Evolutionary conservation across 352 stramenopile genomes (phyloP), one percentile per base, ranked within the genome.

Genomic region (Pythium periplocum): DNA sequence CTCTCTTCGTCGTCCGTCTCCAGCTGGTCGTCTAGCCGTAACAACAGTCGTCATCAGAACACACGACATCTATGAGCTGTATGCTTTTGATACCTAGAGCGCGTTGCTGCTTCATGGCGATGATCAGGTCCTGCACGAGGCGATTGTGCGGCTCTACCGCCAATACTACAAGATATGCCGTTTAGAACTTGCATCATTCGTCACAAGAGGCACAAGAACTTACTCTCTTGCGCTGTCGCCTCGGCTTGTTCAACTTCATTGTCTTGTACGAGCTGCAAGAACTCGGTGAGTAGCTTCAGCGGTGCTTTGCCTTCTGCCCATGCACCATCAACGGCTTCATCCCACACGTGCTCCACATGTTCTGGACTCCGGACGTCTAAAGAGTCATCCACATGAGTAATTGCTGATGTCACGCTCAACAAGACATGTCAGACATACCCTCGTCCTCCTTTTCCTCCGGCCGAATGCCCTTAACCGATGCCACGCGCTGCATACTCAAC

Each of bases 251-350:
- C 65, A 11, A 77, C 59, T 46, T 93, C 61, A 41, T 69, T 57
- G 37, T 87, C 80, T 44, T 91, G 69, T 8, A 79, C 59, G 53
- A 77, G 67, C 59, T 68, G 67, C 37, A 87, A 57, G 45, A 86
- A 78, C 48, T 63, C 68, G 30, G 69, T 87, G 17, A 87, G 62
- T 44, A 85, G 61, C 53, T 57, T 66, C 57, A 89, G 57, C 0
- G 77, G 66, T 4, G 75, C 73, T 44, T 91, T 89, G 30, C 78
- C 78, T 9, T 57, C 55, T 4, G 75, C 80, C 81, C 72, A 87
- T 8, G 71, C 80, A 4, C 74, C 77, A 34, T 91, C 75, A 6
- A 76, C 66, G 10, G 84, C 63, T 12, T 87, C 78, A 32, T 72
- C 64, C 75, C 80, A 90, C 11, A 82, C 66, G 26, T 69, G 69